Percentiles rank a stretch among this genome's conserved stretches.
Evolutionary conservation across 108 stramenopile species (phyloP).

Genomic region (Thalassiosira profunda): DNA sequence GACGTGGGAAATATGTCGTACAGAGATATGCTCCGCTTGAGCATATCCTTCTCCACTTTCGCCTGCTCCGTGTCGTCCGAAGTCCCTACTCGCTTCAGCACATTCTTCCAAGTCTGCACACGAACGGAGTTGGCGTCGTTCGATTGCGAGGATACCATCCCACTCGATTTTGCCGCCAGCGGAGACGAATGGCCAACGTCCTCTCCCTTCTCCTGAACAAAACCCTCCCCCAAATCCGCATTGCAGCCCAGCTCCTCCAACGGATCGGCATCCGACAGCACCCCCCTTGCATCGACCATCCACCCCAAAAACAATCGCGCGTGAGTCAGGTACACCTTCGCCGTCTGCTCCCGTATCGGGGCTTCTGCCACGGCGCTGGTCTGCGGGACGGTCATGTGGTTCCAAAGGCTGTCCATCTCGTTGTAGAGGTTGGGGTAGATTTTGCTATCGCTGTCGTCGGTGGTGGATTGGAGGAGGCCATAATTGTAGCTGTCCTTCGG

Average conservation of each 20-base stretch:
- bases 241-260: background rate
- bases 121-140: constrained; percentile 13
- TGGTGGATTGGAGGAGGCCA: constrained; percentile 47
- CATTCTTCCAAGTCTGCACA: constrained; percentile 19
- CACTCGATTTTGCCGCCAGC: background rate
- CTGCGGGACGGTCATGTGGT: constrained; percentile 79
- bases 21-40: constrained; percentile 51
- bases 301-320: constrained; percentile 81
- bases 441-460: constrained; percentile 29
- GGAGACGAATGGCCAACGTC: background rate
- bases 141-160: background rate
- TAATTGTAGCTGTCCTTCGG: constrained; percentile 53
- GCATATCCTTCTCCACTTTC: background rate
- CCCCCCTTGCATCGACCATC: constrained; percentile 38
- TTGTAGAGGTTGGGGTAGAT: constrained; percentile 50
- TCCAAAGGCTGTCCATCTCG: constrained; percentile 66
- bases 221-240: background rate
- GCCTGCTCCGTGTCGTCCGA: background rate
- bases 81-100: background rate
- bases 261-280: background rate
- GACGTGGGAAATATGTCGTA: constrained; percentile 65
- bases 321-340: constrained; percentile 80
- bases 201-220: background rate
- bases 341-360: constrained; percentile 78
- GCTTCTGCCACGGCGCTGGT: constrained; percentile 57